Percentiles rank a stretch among this genome's conserved stretches.
phyloP scores from a whole-genome alignment of 345 rosid genomes.

The Sonneratia alba region DNA sequence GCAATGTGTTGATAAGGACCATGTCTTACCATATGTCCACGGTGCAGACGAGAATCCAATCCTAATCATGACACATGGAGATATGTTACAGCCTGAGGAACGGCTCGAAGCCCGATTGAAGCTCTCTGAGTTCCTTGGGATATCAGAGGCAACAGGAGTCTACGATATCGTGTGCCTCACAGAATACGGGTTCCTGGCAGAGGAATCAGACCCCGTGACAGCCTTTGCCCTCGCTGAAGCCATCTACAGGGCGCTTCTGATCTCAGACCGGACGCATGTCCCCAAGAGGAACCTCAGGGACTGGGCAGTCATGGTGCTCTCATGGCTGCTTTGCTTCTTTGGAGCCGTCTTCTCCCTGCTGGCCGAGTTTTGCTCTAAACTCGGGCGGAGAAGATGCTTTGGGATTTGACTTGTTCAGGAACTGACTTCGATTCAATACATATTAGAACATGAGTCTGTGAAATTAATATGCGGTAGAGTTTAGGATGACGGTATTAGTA shows the following conservation, averaged over 20 bases:
- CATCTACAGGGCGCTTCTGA: constrained; percentile 42
- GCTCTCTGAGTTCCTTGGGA: constrained; percentile 29
- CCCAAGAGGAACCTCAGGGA: constrained; percentile 32
- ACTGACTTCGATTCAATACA: neutral
- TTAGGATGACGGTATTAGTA: neutral
- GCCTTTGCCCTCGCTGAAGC: constrained; percentile 35
- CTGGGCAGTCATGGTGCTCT: constrained; percentile 18
- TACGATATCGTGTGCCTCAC: constrained; percentile 48
- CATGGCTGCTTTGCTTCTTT: constrained; percentile 28
- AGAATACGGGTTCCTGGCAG: constrained; percentile 42
- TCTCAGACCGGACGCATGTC: constrained; percentile 38
- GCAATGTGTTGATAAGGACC: no score
- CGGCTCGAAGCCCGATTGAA: constrained; percentile 42
- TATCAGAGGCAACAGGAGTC: constrained; percentile 31
- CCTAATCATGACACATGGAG: constrained; percentile 50
- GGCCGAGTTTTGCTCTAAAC: constrained; percentile 32
- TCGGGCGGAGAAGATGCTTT: constrained; percentile 22
- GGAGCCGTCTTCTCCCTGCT: constrained; percentile 28
- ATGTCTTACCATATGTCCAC: neutral
- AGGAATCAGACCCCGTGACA: constrained; percentile 43
- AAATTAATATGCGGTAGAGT: no score
- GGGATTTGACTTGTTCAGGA: neutral
- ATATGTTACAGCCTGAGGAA: constrained; percentile 32
- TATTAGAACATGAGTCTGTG: neutral
- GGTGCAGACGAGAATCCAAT: constrained; percentile 45